Conservation (phyloP, 1,284 basidiomycete species). For the Omphalotus olearius region DNA sequence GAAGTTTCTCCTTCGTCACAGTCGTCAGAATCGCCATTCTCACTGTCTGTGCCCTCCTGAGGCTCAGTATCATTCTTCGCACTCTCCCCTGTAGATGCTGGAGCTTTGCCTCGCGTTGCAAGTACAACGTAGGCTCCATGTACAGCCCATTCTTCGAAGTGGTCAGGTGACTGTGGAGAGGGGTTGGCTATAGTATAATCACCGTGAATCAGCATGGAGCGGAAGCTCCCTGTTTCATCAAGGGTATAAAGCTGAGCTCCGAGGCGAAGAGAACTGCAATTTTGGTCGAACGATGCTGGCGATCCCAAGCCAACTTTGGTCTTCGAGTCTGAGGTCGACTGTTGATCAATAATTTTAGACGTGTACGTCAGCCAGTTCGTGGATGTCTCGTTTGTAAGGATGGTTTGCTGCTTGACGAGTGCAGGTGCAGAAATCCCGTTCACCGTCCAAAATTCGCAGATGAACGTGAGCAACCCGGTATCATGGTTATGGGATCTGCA, state of each 20-base stretch:
- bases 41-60: background rate
- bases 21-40: background rate
- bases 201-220: background rate
- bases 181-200: constrained; percentile 1
- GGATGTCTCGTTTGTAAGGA: background rate
- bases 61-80: background rate
- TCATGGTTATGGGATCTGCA: background rate
- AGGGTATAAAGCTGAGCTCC: constrained; percentile 21
- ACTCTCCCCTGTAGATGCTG: background rate
- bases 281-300: constrained; percentile 19
- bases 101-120: background rate
- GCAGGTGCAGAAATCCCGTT: background rate
- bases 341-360: background rate
- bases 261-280: constrained; percentile 20
- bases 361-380: constrained; percentile 16
- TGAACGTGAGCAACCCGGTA: background rate
- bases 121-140: constrained; percentile 9
- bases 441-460: constrained; percentile 10
- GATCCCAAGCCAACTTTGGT: constrained; percentile 1
- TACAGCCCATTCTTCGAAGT: constrained; percentile 16
- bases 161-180: background rate
- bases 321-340: background rate
- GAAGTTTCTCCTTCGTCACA: background rate
- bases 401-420: constrained; percentile 1
- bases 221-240: constrained; percentile 15